phyloP scores from a whole-genome alignment of 1,284 basidiomycete genomes.

The Puccinia hordei region DNA sequence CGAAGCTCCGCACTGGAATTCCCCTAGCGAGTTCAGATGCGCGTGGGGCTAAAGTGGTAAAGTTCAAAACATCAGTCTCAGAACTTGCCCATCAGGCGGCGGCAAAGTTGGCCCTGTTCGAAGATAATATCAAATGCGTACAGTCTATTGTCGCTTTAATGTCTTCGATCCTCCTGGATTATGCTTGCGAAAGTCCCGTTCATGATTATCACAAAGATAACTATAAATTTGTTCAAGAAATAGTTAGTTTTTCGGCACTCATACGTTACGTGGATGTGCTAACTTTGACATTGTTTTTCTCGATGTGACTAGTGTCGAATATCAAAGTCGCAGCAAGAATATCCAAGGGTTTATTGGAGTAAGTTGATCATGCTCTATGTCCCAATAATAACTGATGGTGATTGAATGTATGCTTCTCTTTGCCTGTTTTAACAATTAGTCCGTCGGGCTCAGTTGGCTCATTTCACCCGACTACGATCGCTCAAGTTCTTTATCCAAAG shows the following conservation, averaged over 20 bases:
- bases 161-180: conserved; percentile 73
- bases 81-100: conserved; percentile 73
- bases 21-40: conserved; percentile 72
- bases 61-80: conserved; percentile 71
- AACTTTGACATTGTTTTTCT: conserved; percentile 55
- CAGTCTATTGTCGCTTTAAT: conserved; percentile 67
- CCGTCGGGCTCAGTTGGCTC: conserved; percentile 39
- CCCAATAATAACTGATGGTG: neutral
- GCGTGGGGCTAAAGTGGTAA: conserved; percentile 70
- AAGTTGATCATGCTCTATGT: neutral
- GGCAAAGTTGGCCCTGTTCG: conserved; percentile 69
- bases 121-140: conserved; percentile 91
- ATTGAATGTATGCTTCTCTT: neutral
- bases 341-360: conserved; percentile 70
- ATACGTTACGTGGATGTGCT: conserved; percentile 56
- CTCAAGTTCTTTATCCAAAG: conserved; percentile 13
- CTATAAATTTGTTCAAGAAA: conserved; percentile 40
- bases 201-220: conserved; percentile 53
- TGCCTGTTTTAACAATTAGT: conserved; percentile 6
- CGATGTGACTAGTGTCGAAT: conserved; percentile 56
- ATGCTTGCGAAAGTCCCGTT: conserved; percentile 68
- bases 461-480: conserved; percentile 34
- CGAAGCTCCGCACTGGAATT: conserved; percentile 67
- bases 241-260: conserved; percentile 19
- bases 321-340: conserved; percentile 67